Evolutionary conservation across 2,329 filamentous ascomycete genomes (phyloP).

Genomic region (Colletotrichum sp.): DNA sequence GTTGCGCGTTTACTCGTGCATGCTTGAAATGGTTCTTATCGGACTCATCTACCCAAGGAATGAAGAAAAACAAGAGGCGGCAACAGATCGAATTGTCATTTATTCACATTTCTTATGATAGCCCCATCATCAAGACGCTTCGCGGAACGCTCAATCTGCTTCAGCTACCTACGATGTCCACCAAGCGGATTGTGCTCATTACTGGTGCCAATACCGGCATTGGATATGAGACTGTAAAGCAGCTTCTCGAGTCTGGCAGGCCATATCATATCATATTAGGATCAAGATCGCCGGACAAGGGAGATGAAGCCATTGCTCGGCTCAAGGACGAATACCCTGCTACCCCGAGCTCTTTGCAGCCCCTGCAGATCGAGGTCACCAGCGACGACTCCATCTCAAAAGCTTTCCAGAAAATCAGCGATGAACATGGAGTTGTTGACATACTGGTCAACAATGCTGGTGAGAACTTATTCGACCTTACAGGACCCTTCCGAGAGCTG

Average conservation of each 20-base stretch:
- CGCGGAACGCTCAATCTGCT: background rate
- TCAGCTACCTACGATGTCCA: background rate
- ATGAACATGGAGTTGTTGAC: constrained; percentile 32
- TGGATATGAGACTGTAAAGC: constrained; percentile 62
- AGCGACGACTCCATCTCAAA: constrained; percentile 50
- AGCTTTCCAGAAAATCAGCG: constrained; percentile 30
- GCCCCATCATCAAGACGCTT: background rate
- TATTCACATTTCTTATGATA: background rate
- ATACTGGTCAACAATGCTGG: constrained; percentile 38
- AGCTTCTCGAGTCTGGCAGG: constrained; percentile 50
- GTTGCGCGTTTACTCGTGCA: background rate
- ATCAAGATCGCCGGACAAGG: constrained; percentile 56
- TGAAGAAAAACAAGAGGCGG: background rate
- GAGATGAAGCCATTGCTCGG: constrained; percentile 46
- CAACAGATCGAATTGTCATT: background rate
- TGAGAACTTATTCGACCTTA: background rate
- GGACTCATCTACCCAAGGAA: background rate
- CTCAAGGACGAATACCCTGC: constrained; percentile 45
- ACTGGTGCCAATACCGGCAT: constrained; percentile 69
- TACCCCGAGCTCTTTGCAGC: constrained; percentile 45
- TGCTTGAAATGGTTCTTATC: background rate
- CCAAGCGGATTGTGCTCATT: constrained; percentile 52
- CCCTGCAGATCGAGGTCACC: constrained; percentile 58
- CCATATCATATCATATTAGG: constrained; percentile 64
- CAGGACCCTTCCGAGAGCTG: constrained; percentile 14